Conservation (phyloP, 2,329 filamentous ascomycete species). For the Tympanopsis confertula region DNA sequence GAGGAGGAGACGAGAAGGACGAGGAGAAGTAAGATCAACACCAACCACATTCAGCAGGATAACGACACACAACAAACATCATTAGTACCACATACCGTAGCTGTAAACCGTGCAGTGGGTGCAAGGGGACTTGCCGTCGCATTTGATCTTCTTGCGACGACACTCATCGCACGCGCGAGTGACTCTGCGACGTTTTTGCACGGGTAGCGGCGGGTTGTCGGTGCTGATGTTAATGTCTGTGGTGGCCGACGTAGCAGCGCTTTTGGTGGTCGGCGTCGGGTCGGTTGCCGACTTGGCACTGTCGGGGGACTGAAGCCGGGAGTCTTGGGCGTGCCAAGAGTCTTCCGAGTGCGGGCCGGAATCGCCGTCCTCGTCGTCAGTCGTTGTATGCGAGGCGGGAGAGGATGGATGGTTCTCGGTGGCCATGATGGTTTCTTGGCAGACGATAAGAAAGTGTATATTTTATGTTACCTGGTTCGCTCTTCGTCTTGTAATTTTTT, state of each 20-base stretch:
- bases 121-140: neutral
- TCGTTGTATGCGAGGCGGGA: no score
- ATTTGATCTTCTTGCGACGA: neutral
- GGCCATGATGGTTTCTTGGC: no score
- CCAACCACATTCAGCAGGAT: no score
- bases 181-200: neutral
- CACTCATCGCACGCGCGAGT: neutral
- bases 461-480: no score
- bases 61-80: no score
- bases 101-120: neutral
- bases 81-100: neutral
- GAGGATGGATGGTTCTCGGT: no score
- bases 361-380: no score
- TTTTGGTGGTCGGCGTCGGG: neutral
- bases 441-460: no score
- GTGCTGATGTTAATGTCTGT: neutral
- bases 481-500: no score
- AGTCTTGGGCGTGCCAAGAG: neutral
- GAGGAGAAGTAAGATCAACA: no score
- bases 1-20: no score
- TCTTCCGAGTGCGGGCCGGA: neutral
- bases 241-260: neutral
- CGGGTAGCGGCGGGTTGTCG: neutral
- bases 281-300: neutral
- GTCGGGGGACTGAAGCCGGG: neutral